phyloP scores from a whole-genome alignment of 331 rosid genomes.

The Malus hybrid region DNA sequence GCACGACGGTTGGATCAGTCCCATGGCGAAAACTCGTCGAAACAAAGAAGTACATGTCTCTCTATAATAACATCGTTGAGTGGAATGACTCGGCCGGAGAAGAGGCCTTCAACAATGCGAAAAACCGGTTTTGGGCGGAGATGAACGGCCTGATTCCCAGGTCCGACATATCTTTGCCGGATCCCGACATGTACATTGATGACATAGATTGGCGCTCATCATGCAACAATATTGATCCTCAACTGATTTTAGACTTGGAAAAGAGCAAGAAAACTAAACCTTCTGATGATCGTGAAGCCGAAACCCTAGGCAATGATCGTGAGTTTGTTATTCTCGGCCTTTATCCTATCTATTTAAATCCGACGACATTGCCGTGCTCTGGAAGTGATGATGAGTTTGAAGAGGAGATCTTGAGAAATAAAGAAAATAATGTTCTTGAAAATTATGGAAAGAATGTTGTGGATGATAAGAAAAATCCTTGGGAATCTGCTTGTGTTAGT shows the following conservation, averaged over 20 bases:
- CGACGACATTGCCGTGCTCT: slow-evolving; percentile 19
- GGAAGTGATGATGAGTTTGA: slow-evolving; percentile 55
- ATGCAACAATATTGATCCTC: slow-evolving; percentile 29
- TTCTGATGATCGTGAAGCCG: background rate
- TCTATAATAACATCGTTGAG: no score
- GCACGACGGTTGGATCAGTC: no score
- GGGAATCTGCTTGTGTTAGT: slow-evolving; percentile 23
- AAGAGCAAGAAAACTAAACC: slow-evolving; percentile 14
- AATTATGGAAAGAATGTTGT: slow-evolving; percentile 6
- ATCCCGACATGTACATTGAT: slow-evolving; percentile 51
- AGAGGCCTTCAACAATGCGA: no score
- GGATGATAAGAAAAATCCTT: slow-evolving; percentile 18
- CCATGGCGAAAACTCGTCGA: no score
- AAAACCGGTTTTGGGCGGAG: no score
- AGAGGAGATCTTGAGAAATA: slow-evolving; percentile 13
- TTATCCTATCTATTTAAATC: slow-evolving; percentile 27
- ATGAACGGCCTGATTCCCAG: no score
- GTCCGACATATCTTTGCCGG: slow-evolving; percentile 37
- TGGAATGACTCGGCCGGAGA: no score
- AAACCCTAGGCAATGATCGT: background rate
- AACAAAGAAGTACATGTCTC: no score
- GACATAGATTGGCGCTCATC: slow-evolving; percentile 53
- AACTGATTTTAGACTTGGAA: slow-evolving; percentile 50
- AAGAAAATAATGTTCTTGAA: slow-evolving; percentile 9
- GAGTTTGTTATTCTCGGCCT: slow-evolving; percentile 25